phyloP scores from a whole-genome alignment of 768 basidiomycete genomes.

The Boletales sp. region DNA sequence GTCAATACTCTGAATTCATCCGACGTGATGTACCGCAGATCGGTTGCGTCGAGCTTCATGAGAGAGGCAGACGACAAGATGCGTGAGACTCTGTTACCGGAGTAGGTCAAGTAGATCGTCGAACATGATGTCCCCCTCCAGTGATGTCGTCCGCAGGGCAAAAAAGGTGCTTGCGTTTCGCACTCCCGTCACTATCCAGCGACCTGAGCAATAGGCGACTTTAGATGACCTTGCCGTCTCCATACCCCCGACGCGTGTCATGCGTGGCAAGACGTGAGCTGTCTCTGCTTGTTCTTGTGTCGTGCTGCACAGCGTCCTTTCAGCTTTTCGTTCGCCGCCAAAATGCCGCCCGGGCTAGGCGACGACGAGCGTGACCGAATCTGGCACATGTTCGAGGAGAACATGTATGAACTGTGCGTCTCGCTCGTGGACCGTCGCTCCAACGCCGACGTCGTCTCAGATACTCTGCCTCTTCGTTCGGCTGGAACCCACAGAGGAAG shows the following conservation, averaged over 20 bases:
- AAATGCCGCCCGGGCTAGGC: slow-evolving; percentile 32
- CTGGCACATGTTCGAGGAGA: slow-evolving; percentile 50
- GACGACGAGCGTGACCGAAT: slow-evolving; percentile 39
- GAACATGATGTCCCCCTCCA: slow-evolving; percentile 14
- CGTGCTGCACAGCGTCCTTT: neutral
- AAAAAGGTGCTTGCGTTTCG: slow-evolving; percentile 30
- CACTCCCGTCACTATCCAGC: neutral
- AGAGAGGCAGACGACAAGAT: neutral
- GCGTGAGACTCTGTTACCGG: slow-evolving; percentile 4
- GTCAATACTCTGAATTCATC: slow-evolving; percentile 96
- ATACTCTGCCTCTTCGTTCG: slow-evolving; percentile 55
- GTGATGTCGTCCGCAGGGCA: slow-evolving; percentile 25
- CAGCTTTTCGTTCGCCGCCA: slow-evolving; percentile 24
- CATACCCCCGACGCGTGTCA: slow-evolving; percentile 7
- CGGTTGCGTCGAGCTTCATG: slow-evolving; percentile 95
- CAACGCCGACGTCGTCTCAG: slow-evolving; percentile 32
- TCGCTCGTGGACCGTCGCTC: neutral
- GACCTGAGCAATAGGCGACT: slow-evolving; percentile 17
- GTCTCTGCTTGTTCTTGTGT: neutral
- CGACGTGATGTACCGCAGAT: slow-evolving; percentile 85
- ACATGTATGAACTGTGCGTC: slow-evolving; percentile 50
- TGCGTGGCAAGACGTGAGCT: slow-evolving; percentile 16
- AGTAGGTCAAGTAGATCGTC: neutral
- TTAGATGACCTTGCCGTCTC: slow-evolving; percentile 17
- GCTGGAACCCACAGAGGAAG: slow-evolving; percentile 61